Evolutionary conservation across 495 filamentous ascomycete genomes (phyloP), one percentile per base, ranked within the genome.

Genomic region (Penicillium manginii): DNA sequence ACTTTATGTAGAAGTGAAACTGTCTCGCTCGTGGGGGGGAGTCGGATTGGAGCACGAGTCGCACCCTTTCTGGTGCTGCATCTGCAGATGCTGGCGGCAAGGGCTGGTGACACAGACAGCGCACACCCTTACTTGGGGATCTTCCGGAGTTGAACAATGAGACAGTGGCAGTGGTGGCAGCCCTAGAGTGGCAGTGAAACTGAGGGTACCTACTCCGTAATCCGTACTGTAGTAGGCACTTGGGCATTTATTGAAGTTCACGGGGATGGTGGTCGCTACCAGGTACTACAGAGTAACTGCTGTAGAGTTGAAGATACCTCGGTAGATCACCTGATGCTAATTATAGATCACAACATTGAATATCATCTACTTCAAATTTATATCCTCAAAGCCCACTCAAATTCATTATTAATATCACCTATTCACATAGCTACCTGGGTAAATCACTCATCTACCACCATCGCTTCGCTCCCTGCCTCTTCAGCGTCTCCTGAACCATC

Each of bases 11-110:
- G 9, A 29, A 29, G 17, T 47, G 54, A 56, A 47, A 56, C 54
- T 57, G 55, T 57, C 55, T 56, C 22, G 45, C 29, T 35, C 35
- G n/a, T 31, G 18, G 33, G 54, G 50, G 45, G 46, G 29, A 21
- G 40, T 19, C 21, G 14, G 54, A 49, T 26, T 48, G 47, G 45
- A 22, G 54, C 55, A 57, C 54, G 55, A 51, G 55, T 50, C 1
- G 43, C 21, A 21, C 52, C 31, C 31, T 35, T 50, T 11, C 31
- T 31, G n/a, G 10, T 18, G 29, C 14, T 33, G 48, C 48, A 50
- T 26, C 48, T 50, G 26, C 26, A 29, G 26, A 29, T 29, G 26
- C 32, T 18, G 48, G 14, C 48, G 12, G 48, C 48, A 50, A 50
- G 48, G 48, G 48, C 18, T 32, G 29, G 48, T 50, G 26, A 50